Conservation (phyloP, 148 eudicot species). For the Camellia sinensis region DNA sequence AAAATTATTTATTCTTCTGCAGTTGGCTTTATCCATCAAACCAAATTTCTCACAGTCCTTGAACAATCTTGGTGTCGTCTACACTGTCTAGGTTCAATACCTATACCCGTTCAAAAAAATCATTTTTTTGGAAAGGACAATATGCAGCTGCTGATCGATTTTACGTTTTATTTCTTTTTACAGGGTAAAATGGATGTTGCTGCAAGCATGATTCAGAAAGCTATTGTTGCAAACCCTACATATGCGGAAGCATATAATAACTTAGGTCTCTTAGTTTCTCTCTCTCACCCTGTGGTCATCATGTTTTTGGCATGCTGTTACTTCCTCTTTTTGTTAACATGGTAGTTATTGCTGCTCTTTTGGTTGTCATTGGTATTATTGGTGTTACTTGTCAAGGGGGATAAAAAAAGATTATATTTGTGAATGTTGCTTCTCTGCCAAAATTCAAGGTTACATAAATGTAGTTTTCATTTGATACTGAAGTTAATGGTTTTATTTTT, state of each 20-base stretch:
- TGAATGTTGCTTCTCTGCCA: too few relatives aligned
- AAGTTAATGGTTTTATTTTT: not conserved
- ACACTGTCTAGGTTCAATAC: slow-evolving; percentile 85
- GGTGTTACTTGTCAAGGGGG: too few relatives aligned
- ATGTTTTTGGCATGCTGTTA: slow-evolving; percentile 7
- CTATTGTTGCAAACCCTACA: slow-evolving; percentile 94
- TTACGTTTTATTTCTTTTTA: slow-evolving; percentile 13
- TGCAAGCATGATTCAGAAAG: slow-evolving; percentile 98
- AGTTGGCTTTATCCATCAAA: slow-evolving; percentile 93
- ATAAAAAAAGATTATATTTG: too few relatives aligned
- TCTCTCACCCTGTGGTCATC: slow-evolving; percentile 9
- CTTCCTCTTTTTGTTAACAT: not conserved
- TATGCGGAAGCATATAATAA: slow-evolving; percentile 99
- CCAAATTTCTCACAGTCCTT: slow-evolving; percentile 89
- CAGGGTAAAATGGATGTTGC: slow-evolving; percentile 99
- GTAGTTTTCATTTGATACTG: too few relatives aligned
- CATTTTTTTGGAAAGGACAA: not conserved
- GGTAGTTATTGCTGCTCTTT: not conserved
- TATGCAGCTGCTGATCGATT: not conserved
- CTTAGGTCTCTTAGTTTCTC: slow-evolving; percentile 55
- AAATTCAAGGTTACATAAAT: too few relatives aligned
- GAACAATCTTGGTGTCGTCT: slow-evolving; percentile 98
- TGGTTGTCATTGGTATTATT: too few relatives aligned
- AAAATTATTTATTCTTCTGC: slow-evolving; percentile 27
- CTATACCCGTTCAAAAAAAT: not conserved